These are phyloP conservation scores for Effrenium voratum DNA, from an alignment of 73 alveolate genomes.

Conservation along the genomic window DNA sequence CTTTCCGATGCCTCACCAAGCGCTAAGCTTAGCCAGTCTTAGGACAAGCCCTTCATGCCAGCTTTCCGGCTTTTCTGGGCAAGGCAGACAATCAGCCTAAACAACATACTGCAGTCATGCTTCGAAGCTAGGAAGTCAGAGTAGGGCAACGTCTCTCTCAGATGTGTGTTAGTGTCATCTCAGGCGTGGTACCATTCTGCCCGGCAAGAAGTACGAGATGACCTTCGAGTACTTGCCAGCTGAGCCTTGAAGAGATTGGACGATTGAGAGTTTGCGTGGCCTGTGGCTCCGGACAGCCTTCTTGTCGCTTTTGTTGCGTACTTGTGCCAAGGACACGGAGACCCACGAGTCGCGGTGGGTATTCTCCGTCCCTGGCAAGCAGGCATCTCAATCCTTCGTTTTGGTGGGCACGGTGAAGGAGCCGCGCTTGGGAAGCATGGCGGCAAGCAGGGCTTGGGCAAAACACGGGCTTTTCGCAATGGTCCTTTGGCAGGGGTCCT, in stretches of 20 bases:
- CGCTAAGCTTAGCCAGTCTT: no score
- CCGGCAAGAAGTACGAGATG: slow-evolving; percentile 99
- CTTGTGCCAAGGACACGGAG: slow-evolving; percentile 96
- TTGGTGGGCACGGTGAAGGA: slow-evolving; percentile 99
- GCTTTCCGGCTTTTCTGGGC: no score
- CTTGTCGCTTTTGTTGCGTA: background rate
- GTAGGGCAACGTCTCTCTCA: no score
- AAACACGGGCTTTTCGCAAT: background rate
- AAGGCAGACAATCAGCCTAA: background rate
- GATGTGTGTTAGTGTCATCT: no score
- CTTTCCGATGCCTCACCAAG: slow-evolving; percentile 85
- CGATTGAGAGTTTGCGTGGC: background rate
- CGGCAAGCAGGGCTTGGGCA: background rate
- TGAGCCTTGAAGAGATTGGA: slow-evolving; percentile 19
- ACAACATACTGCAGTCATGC: no score
- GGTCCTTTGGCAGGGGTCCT: background rate
- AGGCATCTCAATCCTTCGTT: slow-evolving; percentile 98
- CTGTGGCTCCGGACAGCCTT: background rate
- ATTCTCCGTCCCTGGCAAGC: slow-evolving; percentile 99
- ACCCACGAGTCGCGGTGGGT: slow-evolving; percentile 99
- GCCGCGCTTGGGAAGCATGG: slow-evolving; percentile 97
- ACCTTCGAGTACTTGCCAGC: slow-evolving; percentile 99
- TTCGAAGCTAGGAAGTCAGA: no score
- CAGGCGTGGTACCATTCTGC: slow-evolving; percentile 98
- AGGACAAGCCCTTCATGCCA: background rate